Evolutionary conservation across 2,329 filamentous ascomycete genomes (phyloP).

Genomic region (Botrytis cinerea): DNA sequence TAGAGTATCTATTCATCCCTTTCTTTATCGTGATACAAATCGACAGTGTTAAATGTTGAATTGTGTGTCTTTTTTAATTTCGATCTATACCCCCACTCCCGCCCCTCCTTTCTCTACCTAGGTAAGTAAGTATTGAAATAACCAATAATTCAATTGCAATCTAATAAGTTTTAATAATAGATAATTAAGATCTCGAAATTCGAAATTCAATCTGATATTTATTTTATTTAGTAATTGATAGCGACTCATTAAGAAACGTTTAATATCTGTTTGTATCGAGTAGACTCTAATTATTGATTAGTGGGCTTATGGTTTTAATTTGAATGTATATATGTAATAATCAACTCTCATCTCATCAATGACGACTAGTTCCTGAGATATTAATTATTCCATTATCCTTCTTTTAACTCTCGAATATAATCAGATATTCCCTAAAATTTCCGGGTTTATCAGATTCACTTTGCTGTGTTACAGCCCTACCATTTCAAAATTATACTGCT

Average conservation of each 20-base stretch:
- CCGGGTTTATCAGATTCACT: not conserved
- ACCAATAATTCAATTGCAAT: not conserved
- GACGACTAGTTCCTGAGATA: no score
- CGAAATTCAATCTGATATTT: not conserved
- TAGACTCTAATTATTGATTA: not conserved
- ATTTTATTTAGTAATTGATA: not conserved
- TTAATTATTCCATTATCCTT: no score
- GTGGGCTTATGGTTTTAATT: no score
- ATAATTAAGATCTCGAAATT: not conserved
- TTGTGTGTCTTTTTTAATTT: not conserved
- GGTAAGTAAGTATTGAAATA: not conserved
- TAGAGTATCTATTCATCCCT: no score
- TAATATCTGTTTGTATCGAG: not conserved
- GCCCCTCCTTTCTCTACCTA: not conserved
- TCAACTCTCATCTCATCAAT: no score
- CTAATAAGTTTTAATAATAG: fast-evolving
- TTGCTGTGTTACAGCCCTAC: not conserved
- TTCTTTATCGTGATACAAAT: not conserved
- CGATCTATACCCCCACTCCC: not conserved
- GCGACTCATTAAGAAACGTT: not conserved
- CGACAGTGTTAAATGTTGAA: not conserved
- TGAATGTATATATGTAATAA: no score
- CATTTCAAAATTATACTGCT: not conserved
- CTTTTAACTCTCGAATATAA: no score
- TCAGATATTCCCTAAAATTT: not conserved